Evolutionary conservation across 805 yeast species (phyloP), one percentile per base, ranked within the genome.

Genomic region (Kodamaea neixiangensis): DNA sequence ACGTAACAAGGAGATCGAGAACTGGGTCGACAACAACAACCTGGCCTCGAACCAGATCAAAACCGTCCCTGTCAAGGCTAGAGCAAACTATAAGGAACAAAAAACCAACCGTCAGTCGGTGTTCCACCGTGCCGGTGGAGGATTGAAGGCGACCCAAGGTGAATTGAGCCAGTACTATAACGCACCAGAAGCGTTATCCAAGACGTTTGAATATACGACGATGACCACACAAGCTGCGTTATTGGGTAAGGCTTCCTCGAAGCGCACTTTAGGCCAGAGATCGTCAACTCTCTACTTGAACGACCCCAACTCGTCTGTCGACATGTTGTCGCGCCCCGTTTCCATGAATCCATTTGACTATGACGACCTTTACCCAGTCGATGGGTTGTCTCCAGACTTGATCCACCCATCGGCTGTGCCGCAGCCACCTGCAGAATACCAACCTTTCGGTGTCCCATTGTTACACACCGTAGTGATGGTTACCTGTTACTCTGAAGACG

Each of bases 401-500:
- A 78, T 87, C 51, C 89, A 85, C 58, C 87, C 91, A 9, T 88
- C 87, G 61, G 88, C 83, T 22, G 87, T 92, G 13, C 89, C 96
- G 1, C 98, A 93, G 65, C 97, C 98, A 0, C 96, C 97, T 1
- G 80, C 84, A 14, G 87, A 81, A 53, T 92, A 83, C 72, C 92
- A 88, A 75, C 98, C 99, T 3, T 89, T 79, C 68, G 87, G 85
- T 0, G 89, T 73, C 52, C 97, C 99, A 13, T 77, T 94, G 58
- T 75, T 72, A 13, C 79, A 74, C 53, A 55, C 69, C 7, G 61
- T 74, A 50, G 53, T 57, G 43, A 58, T 72, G 46, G 96, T 94
- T 7, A 94, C 99, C 1, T 93, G 97, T 63, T 94, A 94, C 64
- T 91, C 97, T 1, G 99, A 94, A 72, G 96, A 90, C 65, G 88